A percentile compares a stretch with the other conserved stretches of the same genome.
phyloP scores from a whole-genome alignment of 1,139 yeast species.

The Geotrichum aggregatum region DNA sequence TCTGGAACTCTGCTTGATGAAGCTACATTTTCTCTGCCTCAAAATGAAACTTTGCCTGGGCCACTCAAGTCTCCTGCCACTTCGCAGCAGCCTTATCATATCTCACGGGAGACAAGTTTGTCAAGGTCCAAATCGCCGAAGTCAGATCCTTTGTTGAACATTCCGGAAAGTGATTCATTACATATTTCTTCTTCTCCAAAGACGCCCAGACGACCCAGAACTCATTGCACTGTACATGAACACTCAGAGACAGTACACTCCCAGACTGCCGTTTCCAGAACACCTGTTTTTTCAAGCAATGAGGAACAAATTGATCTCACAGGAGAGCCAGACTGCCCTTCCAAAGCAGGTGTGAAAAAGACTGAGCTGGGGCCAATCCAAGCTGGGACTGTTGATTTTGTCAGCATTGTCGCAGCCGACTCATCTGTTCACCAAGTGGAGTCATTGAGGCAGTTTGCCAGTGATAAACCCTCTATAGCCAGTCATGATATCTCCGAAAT shows the following conservation, averaged over 20 bases:
- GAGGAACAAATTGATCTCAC: slow-evolving; percentile 2
- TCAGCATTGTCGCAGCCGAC: too few species aligned
- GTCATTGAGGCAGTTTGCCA: too few species aligned
- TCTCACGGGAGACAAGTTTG: not conserved
- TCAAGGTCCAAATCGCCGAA: too few species aligned
- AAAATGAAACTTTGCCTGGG: not conserved
- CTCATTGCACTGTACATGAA: not conserved
- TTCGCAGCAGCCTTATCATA: not conserved
- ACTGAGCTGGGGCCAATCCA: not conserved
- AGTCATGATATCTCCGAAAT: too few species aligned
- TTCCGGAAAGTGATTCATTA: too few species aligned
- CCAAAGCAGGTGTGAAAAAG: not conserved
- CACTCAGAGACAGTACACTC: not conserved
- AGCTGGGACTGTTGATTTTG: not conserved
- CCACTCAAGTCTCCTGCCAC: not conserved
- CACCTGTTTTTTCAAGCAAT: not conserved
- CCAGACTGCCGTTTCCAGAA: not conserved
- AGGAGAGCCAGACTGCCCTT: not conserved
- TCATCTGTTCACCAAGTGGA: too few species aligned
- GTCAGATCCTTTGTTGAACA: too few species aligned
- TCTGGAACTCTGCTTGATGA: not conserved
- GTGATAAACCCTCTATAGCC: too few species aligned
- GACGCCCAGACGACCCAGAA: not conserved
- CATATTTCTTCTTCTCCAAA: not conserved
- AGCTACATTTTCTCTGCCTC: not conserved